These are phyloP conservation scores for Hypoxylon rickii DNA, from an alignment of 495 filamentous ascomycete genomes.

Conservation along the genomic window DNA sequence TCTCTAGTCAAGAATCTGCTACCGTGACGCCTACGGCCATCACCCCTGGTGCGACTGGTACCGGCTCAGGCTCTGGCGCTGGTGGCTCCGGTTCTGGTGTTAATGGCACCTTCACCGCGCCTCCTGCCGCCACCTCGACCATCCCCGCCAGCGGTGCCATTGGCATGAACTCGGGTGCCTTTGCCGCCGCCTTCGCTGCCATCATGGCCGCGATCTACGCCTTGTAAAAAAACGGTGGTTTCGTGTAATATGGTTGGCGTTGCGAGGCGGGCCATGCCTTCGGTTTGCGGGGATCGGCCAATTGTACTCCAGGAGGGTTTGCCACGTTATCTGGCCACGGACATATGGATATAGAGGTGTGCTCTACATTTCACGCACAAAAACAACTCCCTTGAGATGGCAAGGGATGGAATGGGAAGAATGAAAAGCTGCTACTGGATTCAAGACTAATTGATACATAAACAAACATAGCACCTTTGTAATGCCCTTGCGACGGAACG, in stretches of 20 bases:
- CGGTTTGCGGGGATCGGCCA: constrained; percentile 13
- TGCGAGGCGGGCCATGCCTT: constrained; percentile 15
- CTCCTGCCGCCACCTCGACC: constrained; percentile 20
- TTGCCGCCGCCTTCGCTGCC: constrained; percentile 37
- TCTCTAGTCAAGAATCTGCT: constrained; percentile 29
- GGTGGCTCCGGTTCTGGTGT: constrained; percentile 30
- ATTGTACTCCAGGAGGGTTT: constrained; percentile 8
- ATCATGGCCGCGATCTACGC: constrained; percentile 39
- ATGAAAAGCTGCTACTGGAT: constrained; percentile 21
- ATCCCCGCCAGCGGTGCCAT: constrained; percentile 25
- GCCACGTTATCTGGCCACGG: constrained; percentile 4
- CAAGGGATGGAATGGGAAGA: not conserved
- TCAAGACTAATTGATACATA: constrained; percentile 9
- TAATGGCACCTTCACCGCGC: constrained; percentile 32
- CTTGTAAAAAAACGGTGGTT: constrained; percentile 25
- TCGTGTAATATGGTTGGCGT: constrained; percentile 28
- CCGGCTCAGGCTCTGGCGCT: constrained; percentile 28
- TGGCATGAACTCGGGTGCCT: constrained; percentile 29
- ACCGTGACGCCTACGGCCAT: constrained; percentile 27
- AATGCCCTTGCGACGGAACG: constrained; percentile 17
- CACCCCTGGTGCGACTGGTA: constrained; percentile 23
- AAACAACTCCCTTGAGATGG: constrained; percentile 11
- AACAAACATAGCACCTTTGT: too few species aligned
- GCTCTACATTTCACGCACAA: too few species aligned
- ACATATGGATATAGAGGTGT: constrained; percentile 28